phyloP scores from a whole-genome alignment of 345 rosid species.

The Lumnitzera littorea region DNA sequence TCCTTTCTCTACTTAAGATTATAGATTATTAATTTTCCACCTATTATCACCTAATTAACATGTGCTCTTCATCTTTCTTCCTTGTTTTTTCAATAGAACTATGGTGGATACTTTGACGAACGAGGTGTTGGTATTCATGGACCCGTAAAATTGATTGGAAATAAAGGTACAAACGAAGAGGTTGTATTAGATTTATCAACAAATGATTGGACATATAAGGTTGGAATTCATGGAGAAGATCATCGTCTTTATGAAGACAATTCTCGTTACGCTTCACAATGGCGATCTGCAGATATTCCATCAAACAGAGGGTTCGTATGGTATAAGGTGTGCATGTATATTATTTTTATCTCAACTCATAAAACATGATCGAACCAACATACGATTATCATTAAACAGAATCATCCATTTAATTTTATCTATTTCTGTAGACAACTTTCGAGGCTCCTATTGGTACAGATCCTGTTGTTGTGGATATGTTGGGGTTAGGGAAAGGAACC shows the following conservation, averaged over 20 bases:
- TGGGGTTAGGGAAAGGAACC: conserved; percentile 61
- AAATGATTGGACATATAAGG: conserved; percentile 46
- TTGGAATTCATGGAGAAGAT: conserved; percentile 37
- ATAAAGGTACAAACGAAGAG: background rate
- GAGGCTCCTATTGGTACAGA: conserved; percentile 45
- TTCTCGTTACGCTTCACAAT: conserved; percentile 1
- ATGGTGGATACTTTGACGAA: conserved; percentile 18
- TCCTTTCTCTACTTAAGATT: background rate
- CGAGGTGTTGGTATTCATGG: conserved; percentile 18
- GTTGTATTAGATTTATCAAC: conserved; percentile 17
- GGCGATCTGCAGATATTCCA: conserved; percentile 24
- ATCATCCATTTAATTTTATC: background rate
- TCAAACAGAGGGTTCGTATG: conserved; percentile 30
- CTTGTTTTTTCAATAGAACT: conserved; percentile 17
- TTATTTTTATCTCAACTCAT: no score
- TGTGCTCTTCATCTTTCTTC: background rate
- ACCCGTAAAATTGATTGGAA: conserved; percentile 24
- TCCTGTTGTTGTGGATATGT: conserved; percentile 61
- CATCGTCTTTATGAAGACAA: background rate
- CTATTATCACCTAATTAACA: background rate
- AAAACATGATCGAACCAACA: background rate
- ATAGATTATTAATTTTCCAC: background rate
- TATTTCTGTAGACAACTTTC: conserved; percentile 34
- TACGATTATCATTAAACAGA: background rate
- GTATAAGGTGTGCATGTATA: conserved; percentile 44